These are phyloP conservation scores for Tulasnella sp. DNA, from an alignment of 768 basidiomycete genomes.

Conservation along the genomic window DNA sequence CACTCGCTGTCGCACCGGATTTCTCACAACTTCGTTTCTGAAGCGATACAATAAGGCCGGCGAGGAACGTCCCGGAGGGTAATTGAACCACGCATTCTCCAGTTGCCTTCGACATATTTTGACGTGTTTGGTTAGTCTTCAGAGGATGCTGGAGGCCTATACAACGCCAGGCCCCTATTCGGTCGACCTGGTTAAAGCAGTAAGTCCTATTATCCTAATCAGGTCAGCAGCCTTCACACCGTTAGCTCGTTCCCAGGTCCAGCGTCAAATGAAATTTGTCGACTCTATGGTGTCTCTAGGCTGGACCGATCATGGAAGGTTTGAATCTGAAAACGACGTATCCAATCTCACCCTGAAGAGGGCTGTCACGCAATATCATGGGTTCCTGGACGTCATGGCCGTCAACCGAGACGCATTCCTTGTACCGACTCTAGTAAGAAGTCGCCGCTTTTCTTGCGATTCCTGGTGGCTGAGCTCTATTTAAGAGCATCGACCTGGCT, in stretches of 20 bases:
- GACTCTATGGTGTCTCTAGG: constrained; percentile 19
- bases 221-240: not conserved
- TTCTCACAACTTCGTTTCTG: not conserved
- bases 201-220: not conserved
- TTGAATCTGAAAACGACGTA: constrained; percentile 5
- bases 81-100: not conserved
- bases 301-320: constrained; percentile 16
- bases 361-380: constrained; percentile 21
- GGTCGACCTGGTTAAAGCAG: constrained; percentile 18
- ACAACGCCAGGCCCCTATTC: constrained; percentile 49
- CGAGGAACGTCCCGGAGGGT: constrained; percentile 6
- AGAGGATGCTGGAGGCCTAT: constrained; percentile 71
- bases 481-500: constrained; percentile 20
- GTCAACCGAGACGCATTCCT: constrained; percentile 11
- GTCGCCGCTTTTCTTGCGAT: not conserved
- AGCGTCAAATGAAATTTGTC: constrained; percentile 20
- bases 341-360: constrained; percentile 1
- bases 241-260: not conserved
- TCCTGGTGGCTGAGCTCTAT: not conserved
- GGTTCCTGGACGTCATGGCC: constrained; percentile 22
- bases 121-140: constrained; percentile 39
- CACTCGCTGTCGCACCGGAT: not conserved
- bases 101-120: not conserved
- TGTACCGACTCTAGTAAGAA: constrained; percentile 20
- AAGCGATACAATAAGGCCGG: not conserved